phyloP scores from a whole-genome alignment of 2,329 filamentous ascomycete species.

The Ophiobolus disseminans region DNA sequence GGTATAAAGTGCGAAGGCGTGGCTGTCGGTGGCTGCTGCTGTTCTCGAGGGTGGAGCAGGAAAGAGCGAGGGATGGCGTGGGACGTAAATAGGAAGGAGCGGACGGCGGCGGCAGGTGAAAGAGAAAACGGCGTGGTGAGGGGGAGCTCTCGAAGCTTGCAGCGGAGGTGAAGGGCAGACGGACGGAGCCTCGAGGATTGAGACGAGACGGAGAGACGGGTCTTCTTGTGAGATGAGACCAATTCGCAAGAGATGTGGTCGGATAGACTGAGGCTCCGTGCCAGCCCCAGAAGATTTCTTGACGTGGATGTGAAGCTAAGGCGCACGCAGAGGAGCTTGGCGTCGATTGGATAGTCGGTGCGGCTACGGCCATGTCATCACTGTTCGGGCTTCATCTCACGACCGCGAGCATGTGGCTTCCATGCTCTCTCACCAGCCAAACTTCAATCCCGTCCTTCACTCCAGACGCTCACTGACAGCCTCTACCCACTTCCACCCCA shows the following conservation, averaged over 20 bases:
- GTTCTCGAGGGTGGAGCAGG: constrained; percentile 13
- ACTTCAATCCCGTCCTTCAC: no score
- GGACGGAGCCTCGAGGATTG: constrained; percentile 24
- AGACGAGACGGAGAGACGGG: constrained; percentile 18
- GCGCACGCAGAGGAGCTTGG: constrained; percentile 28
- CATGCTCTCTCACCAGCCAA: no score
- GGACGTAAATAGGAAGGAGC: constrained; percentile 17
- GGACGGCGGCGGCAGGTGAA: constrained; percentile 38
- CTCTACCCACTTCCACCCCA: no score
- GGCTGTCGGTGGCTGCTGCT: constrained; percentile 12
- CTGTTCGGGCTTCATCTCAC: not conserved
- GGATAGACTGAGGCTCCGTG: constrained; percentile 36
- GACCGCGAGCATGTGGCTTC: not conserved
- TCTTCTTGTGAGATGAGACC: constrained; percentile 34
- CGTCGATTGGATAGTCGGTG: constrained; percentile 16
- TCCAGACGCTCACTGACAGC: no score
- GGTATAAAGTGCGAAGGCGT: constrained; percentile 11
- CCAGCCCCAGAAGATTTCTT: constrained; percentile 30
- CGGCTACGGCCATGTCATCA: constrained; percentile 10
- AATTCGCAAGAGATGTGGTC: constrained; percentile 32
- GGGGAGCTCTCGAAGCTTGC: constrained; percentile 24
- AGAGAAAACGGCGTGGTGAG: constrained; percentile 17
- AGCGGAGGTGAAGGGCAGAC: constrained; percentile 23
- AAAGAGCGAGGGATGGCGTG: constrained; percentile 16
- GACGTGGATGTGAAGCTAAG: constrained; percentile 39